Evolutionary conservation across 1,284 basidiomycete species (phyloP).

Genomic region (Ceratobasidium sp.): DNA sequence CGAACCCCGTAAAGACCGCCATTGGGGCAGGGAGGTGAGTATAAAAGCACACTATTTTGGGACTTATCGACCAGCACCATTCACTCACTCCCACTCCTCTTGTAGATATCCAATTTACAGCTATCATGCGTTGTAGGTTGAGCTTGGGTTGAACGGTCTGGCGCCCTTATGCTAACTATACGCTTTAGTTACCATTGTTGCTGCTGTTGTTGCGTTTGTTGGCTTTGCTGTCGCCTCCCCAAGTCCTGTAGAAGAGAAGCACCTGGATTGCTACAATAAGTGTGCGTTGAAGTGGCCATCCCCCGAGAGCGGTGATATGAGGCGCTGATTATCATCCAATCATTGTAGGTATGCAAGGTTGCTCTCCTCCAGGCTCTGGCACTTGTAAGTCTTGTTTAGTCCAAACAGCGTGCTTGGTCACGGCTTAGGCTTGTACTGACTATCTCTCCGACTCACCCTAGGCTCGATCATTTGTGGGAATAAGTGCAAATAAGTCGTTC

Average conservation of each 20-base stretch:
- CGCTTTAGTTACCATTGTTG: conserved; percentile 8
- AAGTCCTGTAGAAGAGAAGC: background rate
- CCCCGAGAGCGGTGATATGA: background rate
- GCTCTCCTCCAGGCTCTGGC: conserved; percentile 8
- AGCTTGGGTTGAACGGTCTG: too few species aligned
- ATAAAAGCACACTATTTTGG: conserved; percentile 3
- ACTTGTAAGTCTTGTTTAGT: background rate
- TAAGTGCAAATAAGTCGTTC: conserved; percentile 10
- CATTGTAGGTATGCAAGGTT: conserved; percentile 15
- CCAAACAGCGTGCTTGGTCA: background rate
- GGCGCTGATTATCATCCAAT: background rate
- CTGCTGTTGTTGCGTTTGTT: conserved; percentile 3
- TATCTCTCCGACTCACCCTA: background rate
- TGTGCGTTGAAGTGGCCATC: background rate
- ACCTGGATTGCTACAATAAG: conserved; percentile 3
- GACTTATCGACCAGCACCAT: too few species aligned
- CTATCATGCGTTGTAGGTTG: conserved; percentile 16
- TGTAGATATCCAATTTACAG: background rate
- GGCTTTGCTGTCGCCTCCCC: conserved; percentile 10
- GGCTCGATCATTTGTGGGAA: conserved; percentile 1
- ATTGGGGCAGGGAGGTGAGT: background rate
- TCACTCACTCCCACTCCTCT: background rate
- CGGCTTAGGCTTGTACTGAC: too few species aligned
- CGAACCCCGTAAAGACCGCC: too few species aligned
- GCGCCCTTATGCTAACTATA: background rate